These are phyloP conservation scores for Priceomyces castillae DNA, from an alignment of 805 yeast species.

Conservation along the genomic window DNA sequence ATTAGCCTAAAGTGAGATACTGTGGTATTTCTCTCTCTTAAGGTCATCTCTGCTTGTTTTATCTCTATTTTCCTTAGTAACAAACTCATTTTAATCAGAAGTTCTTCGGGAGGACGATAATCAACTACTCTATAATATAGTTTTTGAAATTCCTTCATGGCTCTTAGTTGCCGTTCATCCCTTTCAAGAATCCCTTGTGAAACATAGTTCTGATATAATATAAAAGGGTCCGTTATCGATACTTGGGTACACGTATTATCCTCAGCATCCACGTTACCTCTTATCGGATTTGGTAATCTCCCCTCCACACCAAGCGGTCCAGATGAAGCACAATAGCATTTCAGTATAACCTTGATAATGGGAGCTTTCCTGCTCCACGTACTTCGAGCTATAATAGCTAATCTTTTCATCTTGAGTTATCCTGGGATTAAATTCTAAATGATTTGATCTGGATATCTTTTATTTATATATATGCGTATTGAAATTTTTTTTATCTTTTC, in stretches of 20 bases:
- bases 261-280: background rate
- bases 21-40: constrained; percentile 10
- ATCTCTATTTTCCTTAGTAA: constrained; percentile 33
- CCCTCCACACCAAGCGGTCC: constrained; percentile 42
- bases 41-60: constrained; percentile 24
- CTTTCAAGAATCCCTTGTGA: constrained; percentile 48
- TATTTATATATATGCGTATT: background rate
- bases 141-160: constrained; percentile 61
- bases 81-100: constrained; percentile 42
- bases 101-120: constrained; percentile 54
- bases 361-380: background rate
- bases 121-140: constrained; percentile 56
- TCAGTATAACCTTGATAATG: background rate
- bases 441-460: background rate
- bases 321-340: constrained; percentile 8
- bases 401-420: background rate
- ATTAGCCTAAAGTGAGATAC: constrained; percentile 17
- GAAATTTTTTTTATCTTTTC: background rate
- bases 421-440: background rate
- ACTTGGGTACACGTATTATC: constrained; percentile 12
- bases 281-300: constrained; percentile 22
- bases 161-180: constrained; percentile 61
- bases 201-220: constrained; percentile 54
- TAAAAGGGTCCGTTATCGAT: constrained; percentile 61
- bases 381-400: too few species aligned